Evolutionary conservation across 305 asterid species (phyloP), one percentile per base, ranked within the genome.

Genomic region (Caryopteris hybrid): DNA sequence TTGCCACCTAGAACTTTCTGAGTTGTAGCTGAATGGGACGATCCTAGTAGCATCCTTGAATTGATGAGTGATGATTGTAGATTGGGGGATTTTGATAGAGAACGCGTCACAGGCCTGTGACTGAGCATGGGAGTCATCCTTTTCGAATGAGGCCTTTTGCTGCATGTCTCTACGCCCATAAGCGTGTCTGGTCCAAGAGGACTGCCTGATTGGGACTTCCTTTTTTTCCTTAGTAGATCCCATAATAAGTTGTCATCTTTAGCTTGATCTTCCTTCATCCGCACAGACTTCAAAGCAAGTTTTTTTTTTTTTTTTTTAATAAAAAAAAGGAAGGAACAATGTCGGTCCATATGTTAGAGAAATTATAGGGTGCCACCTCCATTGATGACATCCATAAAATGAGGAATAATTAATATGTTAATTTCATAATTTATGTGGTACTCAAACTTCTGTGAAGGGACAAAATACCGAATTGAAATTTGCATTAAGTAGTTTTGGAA

Each of bases 151-250:
- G 65, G 79, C 43, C 68, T 72, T 72, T 78, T 78, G 52, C 69
- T 65, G 54, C 59, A 21, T 21, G 70, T 62, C 70, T 36, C 83
- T 36, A 68, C 72, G 74, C 84, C 78, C 31, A 60, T 68, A 69
- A 82, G 79, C 72, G 73, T 73, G 16, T 69, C 71, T 29, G 84
- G 66, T 59, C 79, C 86, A 23, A 63, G 46, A 63, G 85, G 85
- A 68, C 84, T 73, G 45, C 69, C 73, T 33, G 85, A 72, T 22
- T 16, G 80, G 54, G 76, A 54, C 73, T 84, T 84, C 83, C 91
- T 81, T 74, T 79, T 87, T 71, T 70, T 83, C 66, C 79, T 78
- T 61, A 85, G 89, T 13, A 85, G 64, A 36, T 85, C 84, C 96
- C 92, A 81, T 34, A 82, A 43, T 62, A 84, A 67, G 71, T 54